phyloP scores from a whole-genome alignment of 1,284 basidiomycete genomes.

The Grifola frondosa region DNA sequence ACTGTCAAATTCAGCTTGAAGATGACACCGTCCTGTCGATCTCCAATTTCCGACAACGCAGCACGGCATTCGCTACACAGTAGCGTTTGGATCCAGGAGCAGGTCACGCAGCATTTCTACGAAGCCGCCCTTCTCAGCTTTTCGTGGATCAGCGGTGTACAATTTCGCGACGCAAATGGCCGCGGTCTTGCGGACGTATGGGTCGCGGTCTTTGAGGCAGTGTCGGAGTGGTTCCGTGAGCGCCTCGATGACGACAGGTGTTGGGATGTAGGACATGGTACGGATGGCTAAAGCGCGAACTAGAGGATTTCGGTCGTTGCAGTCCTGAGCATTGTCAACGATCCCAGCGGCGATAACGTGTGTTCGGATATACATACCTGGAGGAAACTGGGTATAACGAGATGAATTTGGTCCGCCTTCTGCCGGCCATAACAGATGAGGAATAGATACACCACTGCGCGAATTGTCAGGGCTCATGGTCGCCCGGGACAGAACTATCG shows the following conservation, averaged over 20 bases:
- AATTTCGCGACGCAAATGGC: conserved; percentile 93
- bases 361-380: conserved; percentile 48
- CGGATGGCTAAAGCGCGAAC: conserved; percentile 91
- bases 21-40: conserved; percentile 86
- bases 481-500: conserved; percentile 1
- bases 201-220: conserved; percentile 86
- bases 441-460: conserved; percentile 87
- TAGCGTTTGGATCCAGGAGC: conserved; percentile 91
- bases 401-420: conserved; percentile 85
- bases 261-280: conserved; percentile 95
- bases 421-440: conserved; percentile 89
- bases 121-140: conserved; percentile 84
- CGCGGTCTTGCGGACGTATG: conserved; percentile 96
- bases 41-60: conserved; percentile 88
- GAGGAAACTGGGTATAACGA: conserved; percentile 88
- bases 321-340: conserved; percentile 60
- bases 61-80: conserved; percentile 96
- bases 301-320: conserved; percentile 88
- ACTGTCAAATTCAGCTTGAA: conserved; percentile 83
- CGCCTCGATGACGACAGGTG: conserved; percentile 77
- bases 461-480: conserved; percentile 5
- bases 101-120: conserved; percentile 85
- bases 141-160: conserved; percentile 80
- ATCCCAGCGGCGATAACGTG: conserved; percentile 1
- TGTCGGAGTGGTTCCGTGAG: conserved; percentile 85